A percentile compares a stretch with the other conserved stretches of the same genome.
Conservation (phyloP, 2,329 filamentous ascomycete genomes). For the Neurospora sp. region DNA sequence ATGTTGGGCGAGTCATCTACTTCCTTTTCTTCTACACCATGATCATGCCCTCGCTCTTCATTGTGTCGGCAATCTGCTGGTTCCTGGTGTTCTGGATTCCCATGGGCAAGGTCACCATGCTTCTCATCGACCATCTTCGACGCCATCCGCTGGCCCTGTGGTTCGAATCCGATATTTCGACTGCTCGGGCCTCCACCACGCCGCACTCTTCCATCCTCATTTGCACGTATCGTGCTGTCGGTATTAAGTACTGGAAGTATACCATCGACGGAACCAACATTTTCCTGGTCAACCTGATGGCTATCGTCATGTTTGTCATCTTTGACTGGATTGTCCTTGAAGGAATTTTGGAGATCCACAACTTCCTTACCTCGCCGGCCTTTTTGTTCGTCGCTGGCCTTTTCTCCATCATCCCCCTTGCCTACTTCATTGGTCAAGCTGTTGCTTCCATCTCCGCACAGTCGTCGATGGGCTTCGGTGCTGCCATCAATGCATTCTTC, state of each 20-base stretch:
- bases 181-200: slow-evolving; percentile 59
- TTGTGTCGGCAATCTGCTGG: slow-evolving; percentile 87
- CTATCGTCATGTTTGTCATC: slow-evolving; percentile 87
- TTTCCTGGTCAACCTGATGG: slow-evolving; percentile 95
- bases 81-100: slow-evolving; percentile 96
- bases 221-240: slow-evolving; percentile 94
- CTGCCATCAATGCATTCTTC: slow-evolving; percentile 96
- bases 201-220: slow-evolving; percentile 79
- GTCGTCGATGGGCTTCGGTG: slow-evolving; percentile 95
- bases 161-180: slow-evolving; percentile 78
- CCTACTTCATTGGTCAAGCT: slow-evolving; percentile 97
- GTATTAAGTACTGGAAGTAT: slow-evolving; percentile 97
- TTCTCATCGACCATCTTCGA: slow-evolving; percentile 83
- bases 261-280: slow-evolving; percentile 98
- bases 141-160: slow-evolving; percentile 87
- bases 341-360: slow-evolving; percentile 56
- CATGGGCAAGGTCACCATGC: slow-evolving; percentile 90
- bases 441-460: slow-evolving; percentile 98
- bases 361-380: slow-evolving; percentile 68
- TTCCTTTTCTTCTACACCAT: slow-evolving; percentile 94
- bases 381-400: slow-evolving; percentile 78
- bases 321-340: slow-evolving; percentile 81
- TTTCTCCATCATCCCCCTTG: slow-evolving; percentile 87
- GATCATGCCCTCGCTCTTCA: slow-evolving; percentile 73
- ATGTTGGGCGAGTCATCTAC: slow-evolving; percentile 85